Base-by-base conservation (phyloP, 2,329 filamentous ascomycete genomes). In the Colletotrichum sp. region DNA sequence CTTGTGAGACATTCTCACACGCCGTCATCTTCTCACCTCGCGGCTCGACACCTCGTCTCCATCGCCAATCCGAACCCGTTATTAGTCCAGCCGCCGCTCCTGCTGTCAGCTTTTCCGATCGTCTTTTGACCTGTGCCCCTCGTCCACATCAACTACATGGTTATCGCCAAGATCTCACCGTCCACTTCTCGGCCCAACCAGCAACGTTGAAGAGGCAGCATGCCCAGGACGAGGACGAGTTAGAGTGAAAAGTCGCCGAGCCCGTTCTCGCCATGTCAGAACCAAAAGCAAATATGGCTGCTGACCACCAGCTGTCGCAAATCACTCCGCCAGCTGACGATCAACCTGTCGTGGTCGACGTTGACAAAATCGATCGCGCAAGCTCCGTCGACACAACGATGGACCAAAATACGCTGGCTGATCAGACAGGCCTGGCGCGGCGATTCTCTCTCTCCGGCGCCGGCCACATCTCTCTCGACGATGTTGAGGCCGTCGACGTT, bases 401-500 rank as follows among this genome's bases (percentile, higher is more conserved):
- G 66, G 81, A 83, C 61, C 78, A 76, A 8, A 67, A 71, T 8
- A 67, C 73, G 48, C 78, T 57, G 32, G 63, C 65, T 5, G 75
- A 80, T 32, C 76, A 74, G 9, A 24, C 67, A 26, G 57, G 26
- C 4, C 78, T 78, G 5, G 71, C 74, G 2, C 77, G 67, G 2
- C 80, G 81, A 6, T 75, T 83, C 52, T 83, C 83, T 2, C 71
- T 84, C 6, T 82, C 82, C 2, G 82, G 82, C 28, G 84, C 82
- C 1, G 84, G 82, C 18, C 82, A 83, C 38, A 80, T 88, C 26
- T 88, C 86, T 10, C 83, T 89, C 2, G 85, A 86, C 77, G 90
- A 90, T 82, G 91, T 93, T n/a, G 85, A 90, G 28, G 85, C 89
- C 2, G 90, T 92, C 8, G 82, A 88, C 55, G 87, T 92, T 24